Evolutionary conservation across 1,284 basidiomycete species (phyloP), one percentile per base, ranked within the genome.

Genomic region (Laetiporus sulphureus): DNA sequence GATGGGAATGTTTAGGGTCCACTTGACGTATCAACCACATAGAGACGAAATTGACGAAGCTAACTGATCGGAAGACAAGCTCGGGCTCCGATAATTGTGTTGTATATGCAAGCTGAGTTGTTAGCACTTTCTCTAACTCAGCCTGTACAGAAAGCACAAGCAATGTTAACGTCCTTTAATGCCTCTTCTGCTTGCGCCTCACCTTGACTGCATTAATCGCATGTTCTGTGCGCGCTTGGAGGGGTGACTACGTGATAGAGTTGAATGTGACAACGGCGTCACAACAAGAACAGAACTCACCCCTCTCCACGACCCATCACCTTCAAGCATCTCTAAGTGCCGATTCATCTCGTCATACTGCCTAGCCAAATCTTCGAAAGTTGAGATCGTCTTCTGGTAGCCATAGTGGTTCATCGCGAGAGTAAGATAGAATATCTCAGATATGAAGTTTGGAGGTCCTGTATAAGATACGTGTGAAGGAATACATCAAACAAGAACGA

Each of bases 21-120:
- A 87, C 92, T 45, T 89, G 77, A 5, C 94, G 81, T 40, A 98
- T 86, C 15, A 99, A 70, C 95, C 95, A 99, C 0, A 88, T 89
- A 56, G 95, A 95, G 37, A 93, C 70, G 63, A 98, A 96, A 52
- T 81, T 86, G 20, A 79, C 81, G 65, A 96, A 98, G 7, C 78
- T 79, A 31, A 95, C 77, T 30, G 83, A 85, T 40, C 83, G 75
- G 55, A 85, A 79, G 21, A 91, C 72, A 44, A 96, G 77, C 49
- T 90, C 88, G 0, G 90, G 89, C 55, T 97, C 92, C 25, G 87
- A 71, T 1, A 99, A 72, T 54, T 94, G 92, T 0, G 85, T 83
- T 48, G 91, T 83, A 52, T 80, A 93, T 0, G 93, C 83, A 32
- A 88, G 68, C 46, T 94, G 79, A 19, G 80, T 72, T 4, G 79